Evolutionary conservation across 2,329 filamentous ascomycete species (phyloP), one percentile per base, ranked within the genome.

Genomic region (Pseudocercospora cruenta): DNA sequence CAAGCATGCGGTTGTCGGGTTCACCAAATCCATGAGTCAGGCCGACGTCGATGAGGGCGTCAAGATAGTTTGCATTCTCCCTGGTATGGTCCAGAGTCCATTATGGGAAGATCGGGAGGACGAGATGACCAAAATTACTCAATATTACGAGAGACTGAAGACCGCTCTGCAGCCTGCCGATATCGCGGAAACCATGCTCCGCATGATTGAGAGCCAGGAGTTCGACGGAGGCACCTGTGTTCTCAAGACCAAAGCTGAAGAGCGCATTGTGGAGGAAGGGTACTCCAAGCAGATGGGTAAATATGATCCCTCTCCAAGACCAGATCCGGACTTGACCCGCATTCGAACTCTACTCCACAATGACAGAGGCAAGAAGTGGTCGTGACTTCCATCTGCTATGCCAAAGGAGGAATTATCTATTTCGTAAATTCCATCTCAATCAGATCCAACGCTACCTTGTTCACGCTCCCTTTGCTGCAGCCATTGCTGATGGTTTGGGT

Each of bases 1-100:
- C 2, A 82, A 82, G 69, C 80, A 80, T 66, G 80, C 76, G 3
- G 73, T 82, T 21, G 78, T 82, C 39, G 80, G 80, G 1, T 76
- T 82, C 33, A 80, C 79, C n/a, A 77, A 79, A 4, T 80, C 78
- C 0, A 79, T 80, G 0, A 80, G 80, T 0, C 79, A 81, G 58
- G 80, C 81, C 58, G 82, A 82, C 65, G 79, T 80, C 0, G 76
- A 76, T 1, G 69, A 79, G 1, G 80, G 81, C 2, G 63, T 82
- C 2, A 75, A 80, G 4, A 74, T 82, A 33, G 81, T 82, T 51
- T 78, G 77, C 1, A 74, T 78, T 14, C 72, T 73, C 31, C 76
- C 75, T 1, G 75, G 75, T 9, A 63, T 70, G 51, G 68, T 70
- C 3, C 68, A 70, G 51, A 64, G 55, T 57, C 68, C 68, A 5